phyloP scores from a whole-genome alignment of 345 rosid genomes.

The Tarenaya hassleriana region DNA sequence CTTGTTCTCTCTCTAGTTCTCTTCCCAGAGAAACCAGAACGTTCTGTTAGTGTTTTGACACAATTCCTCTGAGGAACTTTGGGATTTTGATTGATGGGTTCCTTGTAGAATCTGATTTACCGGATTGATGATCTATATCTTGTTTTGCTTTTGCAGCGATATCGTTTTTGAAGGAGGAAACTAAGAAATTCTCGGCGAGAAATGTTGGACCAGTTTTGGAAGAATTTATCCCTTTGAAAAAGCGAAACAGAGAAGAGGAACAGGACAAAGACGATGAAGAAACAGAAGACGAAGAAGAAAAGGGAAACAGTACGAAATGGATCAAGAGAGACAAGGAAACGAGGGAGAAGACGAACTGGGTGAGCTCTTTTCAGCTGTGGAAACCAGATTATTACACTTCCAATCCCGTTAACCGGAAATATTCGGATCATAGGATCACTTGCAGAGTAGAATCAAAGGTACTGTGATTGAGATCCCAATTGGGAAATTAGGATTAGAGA shows the following conservation, averaged over 20 bases:
- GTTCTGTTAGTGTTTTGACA: neutral
- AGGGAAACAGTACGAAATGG: neutral
- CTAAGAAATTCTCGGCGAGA: neutral
- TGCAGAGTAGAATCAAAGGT: constrained; percentile 41
- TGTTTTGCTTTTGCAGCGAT: neutral
- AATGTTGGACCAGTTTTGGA: no score
- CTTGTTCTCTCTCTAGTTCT: neutral
- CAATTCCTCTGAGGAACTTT: no score
- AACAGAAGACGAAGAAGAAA: constrained; percentile 19
- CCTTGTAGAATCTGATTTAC: neutral
- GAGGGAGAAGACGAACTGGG: constrained; percentile 58
- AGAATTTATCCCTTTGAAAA: no score
- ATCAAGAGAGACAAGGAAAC: constrained; percentile 7
- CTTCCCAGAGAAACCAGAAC: neutral
- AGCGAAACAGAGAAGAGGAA: no score
- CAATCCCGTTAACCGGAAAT: constrained; percentile 2
- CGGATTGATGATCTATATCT: neutral
- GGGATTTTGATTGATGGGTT: neutral
- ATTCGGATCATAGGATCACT: constrained; percentile 30
- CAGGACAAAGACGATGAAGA: no score
- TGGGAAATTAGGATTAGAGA: neutral
- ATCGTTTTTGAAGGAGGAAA: constrained; percentile 4
- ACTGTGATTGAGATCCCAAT: neutral
- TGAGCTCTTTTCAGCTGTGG: constrained; percentile 69
- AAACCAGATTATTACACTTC: constrained; percentile 32